Percentiles rank a stretch among this genome's conserved stretches.
These are phyloP conservation scores for Candida boidinii DNA, from an alignment of 805 yeast species.

Conservation along the genomic window DNA sequence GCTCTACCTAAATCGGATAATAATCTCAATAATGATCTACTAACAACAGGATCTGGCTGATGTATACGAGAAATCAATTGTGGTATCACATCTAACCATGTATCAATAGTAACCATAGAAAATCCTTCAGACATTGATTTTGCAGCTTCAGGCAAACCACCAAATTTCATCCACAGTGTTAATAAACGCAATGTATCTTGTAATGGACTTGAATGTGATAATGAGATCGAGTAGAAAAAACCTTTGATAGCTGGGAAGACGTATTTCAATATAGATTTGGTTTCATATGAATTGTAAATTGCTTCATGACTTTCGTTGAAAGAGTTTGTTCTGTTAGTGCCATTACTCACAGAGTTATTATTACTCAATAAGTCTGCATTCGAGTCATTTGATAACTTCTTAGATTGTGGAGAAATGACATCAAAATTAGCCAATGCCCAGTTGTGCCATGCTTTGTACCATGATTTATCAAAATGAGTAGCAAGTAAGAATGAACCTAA, in stretches of 20 bases:
- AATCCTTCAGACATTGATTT: constrained; percentile 88
- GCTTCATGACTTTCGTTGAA: constrained; percentile 5
- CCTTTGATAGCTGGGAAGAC: constrained; percentile 96
- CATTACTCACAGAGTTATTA: too few species aligned
- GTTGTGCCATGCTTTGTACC: constrained; percentile 99
- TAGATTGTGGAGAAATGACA: constrained; percentile 59
- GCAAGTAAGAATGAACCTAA: constrained; percentile 89
- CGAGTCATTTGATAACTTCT: constrained; percentile 11
- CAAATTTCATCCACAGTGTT: constrained; percentile 93
- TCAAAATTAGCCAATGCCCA: constrained; percentile 99
- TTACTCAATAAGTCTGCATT: too few species aligned
- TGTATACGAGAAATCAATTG: constrained; percentile 95
- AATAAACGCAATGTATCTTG: constrained; percentile 88
- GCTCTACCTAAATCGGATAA: constrained; percentile 85
- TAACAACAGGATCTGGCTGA: constrained; percentile 83
- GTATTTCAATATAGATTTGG: constrained; percentile 66
- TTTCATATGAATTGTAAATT: constrained; percentile 9
- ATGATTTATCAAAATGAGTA: constrained; percentile 83
- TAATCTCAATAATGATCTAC: constrained; percentile 69
- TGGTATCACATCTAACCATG: constrained; percentile 93
- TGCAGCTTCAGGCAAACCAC: constrained; percentile 88
- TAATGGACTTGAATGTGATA: constrained; percentile 77
- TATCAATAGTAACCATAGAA: constrained; percentile 78
- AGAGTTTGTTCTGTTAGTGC: not conserved
- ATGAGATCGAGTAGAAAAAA: constrained; percentile 86